A percentile compares a stretch with the other conserved stretches of the same genome.
These are phyloP conservation scores for Rutstroemia sydowiana DNA, from an alignment of 2,329 filamentous ascomycete genomes.

Conservation along the genomic window DNA sequence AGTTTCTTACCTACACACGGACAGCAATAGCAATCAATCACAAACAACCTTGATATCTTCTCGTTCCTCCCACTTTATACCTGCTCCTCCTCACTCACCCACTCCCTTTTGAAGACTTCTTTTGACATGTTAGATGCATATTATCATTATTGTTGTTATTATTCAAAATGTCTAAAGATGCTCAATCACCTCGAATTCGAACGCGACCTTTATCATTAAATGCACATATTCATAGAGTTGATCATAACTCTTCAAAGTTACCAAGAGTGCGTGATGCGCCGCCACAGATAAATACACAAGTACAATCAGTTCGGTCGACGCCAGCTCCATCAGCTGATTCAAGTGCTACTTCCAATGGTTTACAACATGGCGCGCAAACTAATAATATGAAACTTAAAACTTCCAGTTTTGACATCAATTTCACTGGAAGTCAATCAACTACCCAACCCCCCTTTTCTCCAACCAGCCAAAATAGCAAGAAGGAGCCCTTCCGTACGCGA, in stretches of 20 bases:
- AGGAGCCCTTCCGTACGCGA: slow-evolving; percentile 5
- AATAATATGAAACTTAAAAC: slow-evolving; percentile 11
- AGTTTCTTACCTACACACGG: too few species aligned
- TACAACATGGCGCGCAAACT: not conserved
- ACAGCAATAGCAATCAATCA: too few species aligned
- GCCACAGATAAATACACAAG: slow-evolving; percentile 6
- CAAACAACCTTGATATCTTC: too few species aligned
- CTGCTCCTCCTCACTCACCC: not conserved
- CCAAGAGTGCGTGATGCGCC: slow-evolving; percentile 12
- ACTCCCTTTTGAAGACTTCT: not conserved
- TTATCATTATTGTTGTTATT: slow-evolving; percentile 1
- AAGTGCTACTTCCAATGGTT: not conserved
- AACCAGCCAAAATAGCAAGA: slow-evolving; percentile 7
- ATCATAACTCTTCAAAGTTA: slow-evolving; percentile 12
- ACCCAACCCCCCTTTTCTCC: slow-evolving; percentile 7
- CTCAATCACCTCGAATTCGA: slow-evolving; percentile 1
- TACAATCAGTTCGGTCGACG: not conserved
- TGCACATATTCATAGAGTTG: slow-evolving; percentile 9
- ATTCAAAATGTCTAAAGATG: slow-evolving; percentile 10
- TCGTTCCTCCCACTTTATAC: not conserved
- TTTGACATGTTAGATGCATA: slow-evolving; percentile 4
- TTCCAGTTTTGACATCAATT: slow-evolving; percentile 10
- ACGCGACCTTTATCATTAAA: slow-evolving; percentile 6
- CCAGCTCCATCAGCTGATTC: slow-evolving; percentile 3
- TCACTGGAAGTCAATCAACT: slow-evolving; percentile 9